Conservation (phyloP, 2,329 filamentous ascomycete species). For the Biscogniauxia sp. region DNA sequence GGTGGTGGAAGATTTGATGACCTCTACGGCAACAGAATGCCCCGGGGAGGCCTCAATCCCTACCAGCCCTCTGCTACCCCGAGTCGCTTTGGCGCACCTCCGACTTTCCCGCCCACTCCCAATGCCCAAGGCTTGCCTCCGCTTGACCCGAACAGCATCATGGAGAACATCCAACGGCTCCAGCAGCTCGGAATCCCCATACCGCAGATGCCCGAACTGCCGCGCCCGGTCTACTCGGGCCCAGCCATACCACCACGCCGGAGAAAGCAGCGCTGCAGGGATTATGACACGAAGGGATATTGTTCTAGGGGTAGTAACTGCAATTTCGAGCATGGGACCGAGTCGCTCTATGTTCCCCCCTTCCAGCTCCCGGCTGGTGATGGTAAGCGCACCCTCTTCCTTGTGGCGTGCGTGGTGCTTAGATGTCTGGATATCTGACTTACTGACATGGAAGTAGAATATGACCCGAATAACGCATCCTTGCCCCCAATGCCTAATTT, state of each 20-base stretch:
- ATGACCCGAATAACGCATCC: slow-evolving; percentile 56
- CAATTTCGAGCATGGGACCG: slow-evolving; percentile 65
- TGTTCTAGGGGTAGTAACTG: slow-evolving; percentile 67
- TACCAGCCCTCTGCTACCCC: slow-evolving; percentile 10
- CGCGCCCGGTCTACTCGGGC: slow-evolving; percentile 31
- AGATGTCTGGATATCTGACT: not conserved
- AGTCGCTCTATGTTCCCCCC: slow-evolving; percentile 42
- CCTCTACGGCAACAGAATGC: slow-evolving; percentile 30
- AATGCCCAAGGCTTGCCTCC: slow-evolving; percentile 37
- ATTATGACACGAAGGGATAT: slow-evolving; percentile 72
- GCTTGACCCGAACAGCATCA: slow-evolving; percentile 58
- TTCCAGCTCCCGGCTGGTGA: slow-evolving; percentile 32
- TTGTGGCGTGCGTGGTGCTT: not conserved
- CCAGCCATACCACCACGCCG: slow-evolving; percentile 27
- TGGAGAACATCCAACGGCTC: slow-evolving; percentile 61
- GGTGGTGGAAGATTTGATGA: slow-evolving; percentile 37
- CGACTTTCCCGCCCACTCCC: slow-evolving; percentile 25
- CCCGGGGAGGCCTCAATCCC: slow-evolving; percentile 17
- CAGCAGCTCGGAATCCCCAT: slow-evolving; percentile 54
- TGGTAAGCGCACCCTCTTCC: slow-evolving; percentile 24
- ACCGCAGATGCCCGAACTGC: slow-evolving; percentile 39
- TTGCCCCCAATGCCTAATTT: slow-evolving; percentile 22
- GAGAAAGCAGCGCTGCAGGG: slow-evolving; percentile 56
- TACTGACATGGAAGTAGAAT: slow-evolving; percentile 40
- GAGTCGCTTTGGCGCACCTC: slow-evolving; percentile 19